Percentiles rank a stretch among this genome's conserved stretches.
phyloP scores from a whole-genome alignment of 2,329 filamentous ascomycete genomes.

The Fusarium hainanense region DNA sequence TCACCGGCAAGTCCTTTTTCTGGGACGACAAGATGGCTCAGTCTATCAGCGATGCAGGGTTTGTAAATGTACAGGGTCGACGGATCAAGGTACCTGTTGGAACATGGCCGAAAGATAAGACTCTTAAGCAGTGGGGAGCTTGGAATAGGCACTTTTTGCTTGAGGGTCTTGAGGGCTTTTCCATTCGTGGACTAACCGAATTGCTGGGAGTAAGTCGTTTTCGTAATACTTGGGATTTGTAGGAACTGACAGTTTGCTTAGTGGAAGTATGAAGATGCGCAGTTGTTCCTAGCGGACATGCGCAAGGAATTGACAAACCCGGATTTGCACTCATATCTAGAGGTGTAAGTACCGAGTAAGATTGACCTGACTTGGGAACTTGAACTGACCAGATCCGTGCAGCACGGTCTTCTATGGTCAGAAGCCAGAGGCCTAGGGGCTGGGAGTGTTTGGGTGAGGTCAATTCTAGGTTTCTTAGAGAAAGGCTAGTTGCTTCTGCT shows the following conservation, averaged over 20 bases:
- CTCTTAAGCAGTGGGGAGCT: conserved; percentile 29
- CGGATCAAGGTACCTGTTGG: conserved; percentile 22
- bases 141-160: conserved; percentile 31
- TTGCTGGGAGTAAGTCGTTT: neutral
- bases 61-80: conserved; percentile 10
- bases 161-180: conserved; percentile 22
- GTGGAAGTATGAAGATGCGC: conserved; percentile 20
- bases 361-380: neutral
- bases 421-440: neutral
- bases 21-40: conserved; percentile 17
- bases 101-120: conserved; percentile 27
- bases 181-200: conserved; percentile 24
- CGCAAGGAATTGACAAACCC: conserved; percentile 20
- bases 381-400: neutral
- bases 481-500: neutral
- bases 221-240: rapidly evolving
- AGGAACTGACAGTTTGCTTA: neutral
- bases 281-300: conserved; percentile 16
- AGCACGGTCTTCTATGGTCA: conserved; percentile 4
- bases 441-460: neutral
- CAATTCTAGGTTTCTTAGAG: neutral
- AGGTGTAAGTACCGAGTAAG: neutral
- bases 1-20: conserved; percentile 24
- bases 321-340: neutral
- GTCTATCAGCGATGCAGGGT: neutral